A percentile compares a stretch with the other conserved stretches of the same genome.
Evolutionary conservation across 192 early-diverging fungal species (phyloP).

Genomic region (Backusella psychrophila): DNA sequence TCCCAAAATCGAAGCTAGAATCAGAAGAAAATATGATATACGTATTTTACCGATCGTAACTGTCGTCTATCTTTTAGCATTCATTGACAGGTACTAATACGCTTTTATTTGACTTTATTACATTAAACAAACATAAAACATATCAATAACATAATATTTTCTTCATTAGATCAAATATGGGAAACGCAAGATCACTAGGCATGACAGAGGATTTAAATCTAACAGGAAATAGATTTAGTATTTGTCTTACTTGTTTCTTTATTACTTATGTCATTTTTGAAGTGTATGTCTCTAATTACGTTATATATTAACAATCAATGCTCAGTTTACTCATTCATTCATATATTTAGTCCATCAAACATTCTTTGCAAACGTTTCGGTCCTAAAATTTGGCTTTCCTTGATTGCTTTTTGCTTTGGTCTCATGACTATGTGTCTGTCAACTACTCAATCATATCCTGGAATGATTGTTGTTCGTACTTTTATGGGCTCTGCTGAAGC

Average conservation of each 20-base stretch:
- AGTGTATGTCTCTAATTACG: background rate
- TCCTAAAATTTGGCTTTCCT: constrained; percentile 4
- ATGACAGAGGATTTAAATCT: constrained; percentile 7
- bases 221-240: constrained; percentile 8
- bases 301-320: background rate
- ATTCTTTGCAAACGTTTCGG: constrained; percentile 15
- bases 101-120: background rate
- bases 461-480: background rate
- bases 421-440: constrained; percentile 6
- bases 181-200: constrained; percentile 3
- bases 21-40: constrained; percentile 16
- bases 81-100: constrained; percentile 12
- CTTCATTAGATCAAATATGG: constrained; percentile 13
- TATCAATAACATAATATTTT: background rate
- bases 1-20: constrained; percentile 2
- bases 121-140: background rate
- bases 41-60: constrained; percentile 11
- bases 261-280: constrained; percentile 14
- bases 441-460: background rate
- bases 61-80: constrained; percentile 5
- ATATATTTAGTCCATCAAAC: constrained; percentile 1
- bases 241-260: constrained; percentile 8
- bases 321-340: background rate
- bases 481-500: constrained; percentile 13
- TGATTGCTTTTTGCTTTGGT: constrained; percentile 8